Percentiles rank a stretch among this genome's conserved stretches.
Evolutionary conservation across 2,329 filamentous ascomycete species (phyloP).

Genomic region (Pseudofabraea citricarpa): DNA sequence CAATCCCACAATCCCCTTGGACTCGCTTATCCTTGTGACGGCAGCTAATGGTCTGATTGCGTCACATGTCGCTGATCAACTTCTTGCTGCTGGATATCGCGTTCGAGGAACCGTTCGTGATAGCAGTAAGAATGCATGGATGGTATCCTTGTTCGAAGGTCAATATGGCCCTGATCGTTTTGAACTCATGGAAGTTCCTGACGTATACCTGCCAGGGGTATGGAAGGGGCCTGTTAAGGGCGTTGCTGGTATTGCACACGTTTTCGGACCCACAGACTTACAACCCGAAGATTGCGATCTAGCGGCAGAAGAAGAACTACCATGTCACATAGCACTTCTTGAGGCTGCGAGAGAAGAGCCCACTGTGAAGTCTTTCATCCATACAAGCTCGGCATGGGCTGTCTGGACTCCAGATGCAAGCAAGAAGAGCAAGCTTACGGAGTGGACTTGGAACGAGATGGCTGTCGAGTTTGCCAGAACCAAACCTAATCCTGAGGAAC

Average conservation of each 20-base stretch:
- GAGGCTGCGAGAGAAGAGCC: not conserved
- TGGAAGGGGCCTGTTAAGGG: constrained; percentile 13
- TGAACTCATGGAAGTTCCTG: constrained; percentile 19
- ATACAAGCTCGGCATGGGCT: not conserved
- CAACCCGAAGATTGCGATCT: not conserved
- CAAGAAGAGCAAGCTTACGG: not conserved
- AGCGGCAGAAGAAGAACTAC: not conserved
- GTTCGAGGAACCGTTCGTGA: constrained; percentile 3
- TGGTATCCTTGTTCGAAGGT: not conserved
- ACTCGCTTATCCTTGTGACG: constrained; percentile 3
- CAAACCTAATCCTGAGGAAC: not conserved
- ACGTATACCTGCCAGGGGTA: constrained; percentile 22
- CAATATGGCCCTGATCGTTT: not conserved
- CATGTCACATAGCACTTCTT: not conserved
- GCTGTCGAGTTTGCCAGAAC: not conserved
- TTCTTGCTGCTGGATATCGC: constrained; percentile 1
- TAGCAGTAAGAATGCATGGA: constrained; percentile 1
- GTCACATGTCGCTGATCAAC: not conserved
- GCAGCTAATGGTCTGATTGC: constrained; percentile 4
- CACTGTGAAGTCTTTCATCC: not conserved
- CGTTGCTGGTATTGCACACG: constrained; percentile 1
- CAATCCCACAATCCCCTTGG: not conserved
- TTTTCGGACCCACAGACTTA: not conserved
- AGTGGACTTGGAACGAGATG: not conserved
- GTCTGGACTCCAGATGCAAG: not conserved